phyloP scores from a whole-genome alignment of 1,284 basidiomycete genomes.

The Heterobasidion occidentale region DNA sequence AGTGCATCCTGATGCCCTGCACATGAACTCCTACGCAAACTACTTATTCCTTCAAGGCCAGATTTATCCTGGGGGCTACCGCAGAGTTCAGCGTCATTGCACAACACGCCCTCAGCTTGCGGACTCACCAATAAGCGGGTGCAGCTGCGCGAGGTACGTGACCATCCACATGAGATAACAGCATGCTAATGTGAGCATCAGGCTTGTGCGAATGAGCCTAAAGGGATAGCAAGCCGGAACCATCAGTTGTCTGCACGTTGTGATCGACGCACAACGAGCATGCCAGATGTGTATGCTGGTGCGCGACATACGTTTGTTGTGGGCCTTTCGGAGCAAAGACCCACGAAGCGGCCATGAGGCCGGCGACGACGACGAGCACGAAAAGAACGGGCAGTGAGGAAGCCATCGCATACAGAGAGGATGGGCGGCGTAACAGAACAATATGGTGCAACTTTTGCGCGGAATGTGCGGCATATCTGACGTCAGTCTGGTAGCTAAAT shows the following conservation, averaged over 20 bases:
- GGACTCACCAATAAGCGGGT: slow-evolving; percentile 79
- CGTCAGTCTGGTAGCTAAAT: no score
- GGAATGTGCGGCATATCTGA: no score
- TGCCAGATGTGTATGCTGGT: no score
- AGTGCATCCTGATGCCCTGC: no score
- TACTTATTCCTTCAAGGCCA: slow-evolving; percentile 9
- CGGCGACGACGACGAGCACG: slow-evolving; percentile 45
- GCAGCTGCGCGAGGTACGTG: slow-evolving; percentile 86
- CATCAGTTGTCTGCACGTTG: not conserved
- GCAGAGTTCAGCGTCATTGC: slow-evolving; percentile 10
- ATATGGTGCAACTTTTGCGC: no score
- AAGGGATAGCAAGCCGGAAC: not conserved
- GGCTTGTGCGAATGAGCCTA: slow-evolving; percentile 74
- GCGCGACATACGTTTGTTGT: slow-evolving; percentile 71
- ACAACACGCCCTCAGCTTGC: slow-evolving; percentile 1
- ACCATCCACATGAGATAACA: slow-evolving; percentile 95
- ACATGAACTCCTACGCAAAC: no score
- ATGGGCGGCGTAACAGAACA: no score
- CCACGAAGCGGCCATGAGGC: slow-evolving; percentile 59
- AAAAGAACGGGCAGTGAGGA: slow-evolving; percentile 29
- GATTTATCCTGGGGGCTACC: slow-evolving; percentile 13
- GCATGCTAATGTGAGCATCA: slow-evolving; percentile 69
- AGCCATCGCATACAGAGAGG: slow-evolving; percentile 20
- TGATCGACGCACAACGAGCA: not conserved
- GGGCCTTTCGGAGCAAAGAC: slow-evolving; percentile 77